Evolutionary conservation across 129 eudicot species (phyloP), one percentile per base, ranked within the genome.

Genomic region (Flaveria brownii): DNA sequence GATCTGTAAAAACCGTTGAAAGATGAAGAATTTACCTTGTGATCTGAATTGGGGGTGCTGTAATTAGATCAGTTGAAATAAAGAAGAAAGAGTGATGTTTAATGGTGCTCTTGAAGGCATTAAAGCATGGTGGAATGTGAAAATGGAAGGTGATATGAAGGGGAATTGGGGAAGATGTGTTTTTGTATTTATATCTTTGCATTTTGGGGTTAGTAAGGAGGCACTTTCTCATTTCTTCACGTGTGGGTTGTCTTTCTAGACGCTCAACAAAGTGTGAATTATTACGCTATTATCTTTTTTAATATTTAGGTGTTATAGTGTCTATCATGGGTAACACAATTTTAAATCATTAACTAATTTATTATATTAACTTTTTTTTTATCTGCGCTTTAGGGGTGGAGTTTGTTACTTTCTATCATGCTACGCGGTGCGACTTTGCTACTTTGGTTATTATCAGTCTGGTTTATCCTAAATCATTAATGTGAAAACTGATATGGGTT

Each of bases 171-270:
- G 66, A 41, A 66, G 59, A 41, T 15, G 77, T 30, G 3, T 6
- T 52, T 1, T 15, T 15, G 20, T 33, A 73, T 68, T 75, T 70
- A 75, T 75, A 81, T 61, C 45, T 81, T 69, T 81, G 81, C 77
- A 75, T 74, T 75, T 75, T 72, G 73, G 68, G 77, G 45, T 50
- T 15, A n/a, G 66, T 50, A 22, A 63, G 18, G 73, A 72, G 64
- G 68, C 9, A 39, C 73, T 79, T 79, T 71, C 11, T 47, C 16
- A 47, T 63, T 62, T 51, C 46, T 45, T 79, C 78, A 79, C 83
- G 78, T 72, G 73, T 63, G 23, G 72, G 6, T 52, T 72, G 49
- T 59, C 26, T 79, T 50, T 12, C 15, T 4, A 7, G 17, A 45
- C 39, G 39, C 39, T 33, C 7, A 33, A 33, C 39, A 33, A 33